Evolutionary conservation across 208 protist species (phyloP), one percentile per base, ranked within the genome.

Genomic region (Acanthamoeba lenticulata): DNA sequence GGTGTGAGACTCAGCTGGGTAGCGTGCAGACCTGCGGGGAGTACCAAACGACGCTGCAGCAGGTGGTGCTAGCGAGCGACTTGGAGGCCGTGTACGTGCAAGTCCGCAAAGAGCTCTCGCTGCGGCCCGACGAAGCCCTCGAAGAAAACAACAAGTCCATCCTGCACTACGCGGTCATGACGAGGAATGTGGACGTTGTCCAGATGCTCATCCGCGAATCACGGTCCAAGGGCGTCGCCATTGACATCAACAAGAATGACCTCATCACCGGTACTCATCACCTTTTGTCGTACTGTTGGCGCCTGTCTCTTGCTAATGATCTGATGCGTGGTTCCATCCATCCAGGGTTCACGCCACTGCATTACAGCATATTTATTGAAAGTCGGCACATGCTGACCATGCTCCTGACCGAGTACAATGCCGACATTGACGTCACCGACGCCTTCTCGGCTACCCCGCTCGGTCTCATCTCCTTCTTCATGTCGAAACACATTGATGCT

Each of bases 21-120:
- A n/a, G n/a, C n/a, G n/a, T n/a, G n/a, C 89, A 93, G 89, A 60
- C 45, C 4, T 83, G 62, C 2, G 89, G 89, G 2, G 89, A 93
- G 89, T 93, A 81, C 49, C 89, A 93, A 81, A 93, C 89, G 24
- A 60, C 89, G 32, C 89, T 93, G n/a, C 89, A 93, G 65, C 89
- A 81, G 24, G 62, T 74, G 9, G 45, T 93, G n/a, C 89, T 93
- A 1, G 57, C 65, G 24, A 62, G 62, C n/a, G 65, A 81, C 29
- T 27, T 83, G 32, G 65, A 81, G 44, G 89, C 89, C 13, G 49
- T 83, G 45, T 62, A 65, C 65, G 42, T 83, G 57, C 89, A 93
- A 24, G 89, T 83, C 38, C 89, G 34, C 11, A 93, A 81, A 27
- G 89, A 83, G 42, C 29, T 93, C 1, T 62, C 42, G 27, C 40